These are phyloP conservation scores for Aspergillus carlsbadensis DNA, from an alignment of 495 filamentous ascomycete genomes.

Conservation along the genomic window DNA sequence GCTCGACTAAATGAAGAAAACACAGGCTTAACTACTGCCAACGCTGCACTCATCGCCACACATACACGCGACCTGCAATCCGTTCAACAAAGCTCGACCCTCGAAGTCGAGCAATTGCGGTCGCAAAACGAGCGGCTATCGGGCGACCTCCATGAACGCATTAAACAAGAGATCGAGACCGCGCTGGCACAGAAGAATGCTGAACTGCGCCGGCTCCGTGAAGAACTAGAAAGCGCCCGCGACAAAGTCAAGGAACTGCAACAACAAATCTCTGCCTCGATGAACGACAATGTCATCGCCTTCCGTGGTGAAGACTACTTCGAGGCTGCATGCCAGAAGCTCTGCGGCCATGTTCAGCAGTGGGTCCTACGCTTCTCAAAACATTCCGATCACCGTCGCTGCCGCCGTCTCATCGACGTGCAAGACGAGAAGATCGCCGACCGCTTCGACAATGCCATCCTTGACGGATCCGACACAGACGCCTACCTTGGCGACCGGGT, in stretches of 20 bases:
- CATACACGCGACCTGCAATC: constrained; percentile 65
- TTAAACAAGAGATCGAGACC: constrained; percentile 58
- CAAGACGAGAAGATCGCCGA: constrained; percentile 86
- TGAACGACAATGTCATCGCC: constrained; percentile 71
- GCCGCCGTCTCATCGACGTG: constrained; percentile 75
- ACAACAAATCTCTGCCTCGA: constrained; percentile 71
- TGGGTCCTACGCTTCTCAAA: constrained; percentile 97
- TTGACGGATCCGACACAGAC: constrained; percentile 91
- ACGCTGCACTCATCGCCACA: constrained; percentile 61
- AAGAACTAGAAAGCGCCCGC: constrained; percentile 73
- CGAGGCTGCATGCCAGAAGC: constrained; percentile 85
- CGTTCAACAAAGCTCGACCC: constrained; percentile 48
- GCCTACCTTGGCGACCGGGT: constrained; percentile 81
- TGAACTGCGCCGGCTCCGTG: constrained; percentile 73
- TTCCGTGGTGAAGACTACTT: constrained; percentile 92
- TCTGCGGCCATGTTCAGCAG: constrained; percentile 91
- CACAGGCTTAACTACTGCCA: constrained; percentile 67
- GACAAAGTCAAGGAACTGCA: constrained; percentile 81
- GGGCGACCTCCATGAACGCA: constrained; percentile 60
- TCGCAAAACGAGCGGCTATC: constrained; percentile 58
- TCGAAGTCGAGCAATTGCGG: constrained; percentile 64
- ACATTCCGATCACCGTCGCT: constrained; percentile 84
- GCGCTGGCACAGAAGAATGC: constrained; percentile 70
- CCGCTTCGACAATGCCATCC: constrained; percentile 85
- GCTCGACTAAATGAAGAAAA: constrained; percentile 71